Base-by-base conservation (phyloP, 768 basidiomycete species). In the Rhizopogon sp. region DNA sequence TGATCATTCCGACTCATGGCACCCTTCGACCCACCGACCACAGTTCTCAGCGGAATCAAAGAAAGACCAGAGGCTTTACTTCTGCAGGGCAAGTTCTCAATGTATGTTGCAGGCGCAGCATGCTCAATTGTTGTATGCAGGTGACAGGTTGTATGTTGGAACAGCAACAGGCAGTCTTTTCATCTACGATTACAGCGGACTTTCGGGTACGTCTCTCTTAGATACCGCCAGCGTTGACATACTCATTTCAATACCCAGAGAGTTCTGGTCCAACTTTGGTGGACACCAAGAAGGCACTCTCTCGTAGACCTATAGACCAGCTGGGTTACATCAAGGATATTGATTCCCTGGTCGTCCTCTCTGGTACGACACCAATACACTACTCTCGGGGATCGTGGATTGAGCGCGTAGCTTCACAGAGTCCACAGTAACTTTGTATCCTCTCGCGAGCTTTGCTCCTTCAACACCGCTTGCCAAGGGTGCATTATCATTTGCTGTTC, bases 281-380 rank as follows among this genome's bases (percentile, higher is more conserved):
- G 4, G 88, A 91, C 62, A 77, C 78, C 31, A 90, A 79, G 81
- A 87, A 85, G 62, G 74, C 70, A 11, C 66, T 93, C 35, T 76
- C 82, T 28, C 74, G 82, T 60, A 83, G 79, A 63, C 76, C 89
- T 13, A 88, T 99, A 42, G 96, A 98, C 53, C 93, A 95, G 65
- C 74, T 99, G 3, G 91, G 87, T 0, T 88, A 85, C 52, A 79
- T 98, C 59, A 85, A 85, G 58, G 90, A 93, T 61, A 80, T 90
- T n/a, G 87, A 92, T 62, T 88, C 90, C 3, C 74, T 99, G 22
- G 85, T 92, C 3, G 76, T 90, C 5, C 79, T 98, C 4, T 89
- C 91, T 25, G 95, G 95, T 93, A 64, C 17, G 53, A 56, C 62
- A 40, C 42, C 35, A 29, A 31, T 13, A 42, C 39, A 5, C 6